phyloP scores from a whole-genome alignment of 768 basidiomycete genomes.

The Russula olivacea region DNA sequence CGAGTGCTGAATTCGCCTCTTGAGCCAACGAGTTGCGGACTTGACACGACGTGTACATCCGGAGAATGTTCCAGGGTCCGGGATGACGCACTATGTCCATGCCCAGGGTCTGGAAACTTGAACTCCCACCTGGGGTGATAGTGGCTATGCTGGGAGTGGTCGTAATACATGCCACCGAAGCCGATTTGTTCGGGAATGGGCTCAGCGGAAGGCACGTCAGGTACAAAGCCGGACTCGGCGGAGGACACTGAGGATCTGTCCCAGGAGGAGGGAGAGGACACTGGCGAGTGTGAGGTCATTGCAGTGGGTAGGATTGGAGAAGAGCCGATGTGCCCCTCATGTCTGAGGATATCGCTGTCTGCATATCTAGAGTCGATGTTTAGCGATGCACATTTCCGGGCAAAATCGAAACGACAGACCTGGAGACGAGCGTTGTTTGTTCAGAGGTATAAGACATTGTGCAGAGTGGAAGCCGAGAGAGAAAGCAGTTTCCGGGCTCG shows the following conservation, averaged over 20 bases:
- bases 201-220: neutral
- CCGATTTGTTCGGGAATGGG: constrained; percentile 1
- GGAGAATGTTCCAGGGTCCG: neutral
- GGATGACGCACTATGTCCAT: neutral
- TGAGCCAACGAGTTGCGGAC: neutral
- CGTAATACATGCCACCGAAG: constrained; percentile 10
- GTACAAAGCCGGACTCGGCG: constrained; percentile 1
- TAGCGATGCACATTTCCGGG: neutral
- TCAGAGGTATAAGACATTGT: constrained; percentile 8
- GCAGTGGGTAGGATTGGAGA: neutral
- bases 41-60: neutral
- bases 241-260: constrained; percentile 17
- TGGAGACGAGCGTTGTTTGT: neutral
- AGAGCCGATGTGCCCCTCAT: neutral
- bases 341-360: neutral
- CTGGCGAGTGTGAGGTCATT: neutral
- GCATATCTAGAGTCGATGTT: neutral
- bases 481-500: neutral
- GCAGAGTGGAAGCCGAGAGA: too few relatives aligned
- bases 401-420: neutral
- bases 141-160: neutral
- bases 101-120: neutral
- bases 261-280: constrained; percentile 6
- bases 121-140: constrained; percentile 9
- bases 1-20: neutral